A percentile compares a stretch with the other conserved stretches of the same genome.
These are phyloP conservation scores for Linaria vulgaris DNA, from an alignment of 257 asterid genomes.

Conservation along the genomic window DNA sequence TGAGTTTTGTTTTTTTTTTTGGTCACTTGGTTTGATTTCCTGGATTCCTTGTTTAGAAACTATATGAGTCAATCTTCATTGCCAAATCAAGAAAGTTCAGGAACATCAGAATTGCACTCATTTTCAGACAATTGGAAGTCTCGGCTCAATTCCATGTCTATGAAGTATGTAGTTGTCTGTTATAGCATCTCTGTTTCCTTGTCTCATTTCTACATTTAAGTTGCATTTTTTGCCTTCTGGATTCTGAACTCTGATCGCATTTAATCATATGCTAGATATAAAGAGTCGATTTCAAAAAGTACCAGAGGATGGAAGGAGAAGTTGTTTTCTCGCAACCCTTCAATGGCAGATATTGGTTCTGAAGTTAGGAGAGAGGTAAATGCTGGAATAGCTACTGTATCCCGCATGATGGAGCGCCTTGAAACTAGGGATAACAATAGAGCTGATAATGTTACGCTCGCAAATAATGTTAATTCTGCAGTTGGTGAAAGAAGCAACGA, in stretches of 20 bases:
- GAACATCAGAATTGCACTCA: slow-evolving; percentile 81
- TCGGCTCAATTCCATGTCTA: slow-evolving; percentile 70
- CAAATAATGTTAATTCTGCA: slow-evolving; percentile 40
- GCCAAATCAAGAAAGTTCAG: slow-evolving; percentile 61
- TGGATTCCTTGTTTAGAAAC: slow-evolving; percentile 41
- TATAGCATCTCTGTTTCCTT: background rate
- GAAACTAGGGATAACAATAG: slow-evolving; percentile 56
- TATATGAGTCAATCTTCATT: slow-evolving; percentile 37
- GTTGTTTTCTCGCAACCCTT: slow-evolving; percentile 74
- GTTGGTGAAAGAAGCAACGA: slow-evolving; percentile 38
- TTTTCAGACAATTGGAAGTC: slow-evolving; percentile 77
- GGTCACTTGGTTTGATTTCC: slow-evolving; percentile 19
- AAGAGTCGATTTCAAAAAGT: slow-evolving; percentile 78
- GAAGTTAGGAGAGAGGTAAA: slow-evolving; percentile 75
- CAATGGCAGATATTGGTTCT: slow-evolving; percentile 74
- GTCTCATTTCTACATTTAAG: background rate
- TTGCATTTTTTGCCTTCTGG: slow-evolving; percentile 4
- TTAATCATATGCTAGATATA: slow-evolving; percentile 49
- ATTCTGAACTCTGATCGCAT: slow-evolving; percentile 19
- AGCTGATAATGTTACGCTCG: slow-evolving; percentile 24
- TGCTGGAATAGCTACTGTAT: slow-evolving; percentile 78
- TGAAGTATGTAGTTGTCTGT: slow-evolving; percentile 50
- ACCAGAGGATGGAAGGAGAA: slow-evolving; percentile 90
- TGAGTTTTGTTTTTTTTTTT: background rate
- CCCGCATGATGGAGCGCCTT: slow-evolving; percentile 90